phyloP scores from a whole-genome alignment of 768 basidiomycete species.

The Suillus lakei region DNA sequence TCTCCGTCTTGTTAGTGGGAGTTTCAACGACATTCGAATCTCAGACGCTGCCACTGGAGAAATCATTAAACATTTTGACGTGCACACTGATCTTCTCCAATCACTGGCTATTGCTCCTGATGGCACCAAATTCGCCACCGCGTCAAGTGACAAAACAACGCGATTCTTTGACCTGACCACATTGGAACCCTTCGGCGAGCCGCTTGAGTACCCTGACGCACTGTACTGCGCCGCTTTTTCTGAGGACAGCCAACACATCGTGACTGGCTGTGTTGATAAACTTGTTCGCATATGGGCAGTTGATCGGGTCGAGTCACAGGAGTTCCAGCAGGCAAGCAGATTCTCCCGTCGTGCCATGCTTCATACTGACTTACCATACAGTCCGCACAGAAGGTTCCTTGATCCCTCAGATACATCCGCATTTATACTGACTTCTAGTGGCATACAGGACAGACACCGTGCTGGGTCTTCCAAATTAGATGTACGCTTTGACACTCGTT shows the following conservation, averaged over 20 bases:
- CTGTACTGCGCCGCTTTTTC: neutral
- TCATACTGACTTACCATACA: neutral
- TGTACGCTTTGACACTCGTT: neutral
- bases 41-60: neutral
- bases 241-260: constrained; percentile 60
- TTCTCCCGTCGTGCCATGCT: neutral
- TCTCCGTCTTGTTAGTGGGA: neutral
- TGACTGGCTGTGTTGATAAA: constrained; percentile 73
- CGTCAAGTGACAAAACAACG: constrained; percentile 16
- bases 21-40: neutral
- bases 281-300: constrained; percentile 87
- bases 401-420: neutral
- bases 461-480: neutral
- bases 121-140: constrained; percentile 11
- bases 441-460: neutral
- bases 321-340: neutral
- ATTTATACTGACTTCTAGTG: neutral
- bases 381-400: neutral
- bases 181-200: neutral
- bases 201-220: neutral
- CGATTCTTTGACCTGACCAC: constrained; percentile 1
- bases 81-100: neutral
- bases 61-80: neutral
- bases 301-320: neutral
- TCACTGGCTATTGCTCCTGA: neutral